Base-by-base conservation (phyloP, 208 protist genomes). In the Leishmania martiniquensis region DNA sequence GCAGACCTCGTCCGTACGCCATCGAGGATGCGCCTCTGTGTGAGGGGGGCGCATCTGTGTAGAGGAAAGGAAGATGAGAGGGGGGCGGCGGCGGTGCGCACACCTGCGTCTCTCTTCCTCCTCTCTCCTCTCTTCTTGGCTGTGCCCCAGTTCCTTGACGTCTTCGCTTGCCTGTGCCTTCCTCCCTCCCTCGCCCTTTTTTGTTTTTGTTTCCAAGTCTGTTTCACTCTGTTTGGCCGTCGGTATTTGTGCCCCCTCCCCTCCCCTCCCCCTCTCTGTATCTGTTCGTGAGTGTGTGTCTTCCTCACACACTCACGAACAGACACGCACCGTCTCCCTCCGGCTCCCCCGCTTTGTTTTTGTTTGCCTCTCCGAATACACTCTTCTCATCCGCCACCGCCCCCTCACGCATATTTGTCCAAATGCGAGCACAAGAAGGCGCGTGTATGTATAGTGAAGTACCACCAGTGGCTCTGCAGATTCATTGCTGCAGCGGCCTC, bases 181-280 rank as follows among this genome's bases (percentile, higher is more conserved):
- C 34, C 32, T 44, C 51, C 72, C 63, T 65, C n/a, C 66, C 54
- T 20, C 45, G 17, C 66, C 47, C 51, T 49, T 42, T 72, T 66
- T 42, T 62, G 44, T 47, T 45, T 29, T 60, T 54, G 6, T 69
- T 66, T 77, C 52, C 52, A 25, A 15, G 4, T 32, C 17, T 42
- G n/a, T 49, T 39, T 37, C 12, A 13, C 17, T 22, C 2, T 25
- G 49, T 54, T 57, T 57, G 52, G 6, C 0, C 29, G 57, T 22
- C 9, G 0, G 57, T 5, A 20, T 29, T 63, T 25, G 12, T 39
- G 25, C 29, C 29, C 32, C 6, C 57, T 20, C 5, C 62, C 62
- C 20, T 15, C 2, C 15, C 62, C 62, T 9, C 13, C 20, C 62
- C 37, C 25, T n/a, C 49, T n/a, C n/a, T n/a, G n/a, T n/a, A n/a